phyloP scores from a whole-genome alignment of 805 yeast genomes.

The Brettanomyces naardenensis region DNA sequence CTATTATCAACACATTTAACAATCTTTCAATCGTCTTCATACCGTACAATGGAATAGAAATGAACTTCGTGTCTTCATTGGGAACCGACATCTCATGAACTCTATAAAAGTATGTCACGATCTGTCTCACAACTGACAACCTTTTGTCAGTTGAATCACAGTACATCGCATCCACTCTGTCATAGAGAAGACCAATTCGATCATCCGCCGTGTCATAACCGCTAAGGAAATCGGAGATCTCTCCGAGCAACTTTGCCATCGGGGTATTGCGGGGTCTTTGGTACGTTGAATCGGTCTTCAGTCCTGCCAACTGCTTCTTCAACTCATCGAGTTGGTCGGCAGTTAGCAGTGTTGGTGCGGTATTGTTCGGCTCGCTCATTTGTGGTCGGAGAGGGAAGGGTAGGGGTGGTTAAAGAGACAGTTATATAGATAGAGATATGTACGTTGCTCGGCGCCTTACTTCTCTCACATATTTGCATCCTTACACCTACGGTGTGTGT shows the following conservation, averaged over 20 bases:
- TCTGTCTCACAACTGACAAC: constrained; percentile 24
- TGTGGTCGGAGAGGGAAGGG: too few species aligned
- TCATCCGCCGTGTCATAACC: constrained; percentile 6
- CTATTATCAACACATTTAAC: constrained; percentile 54
- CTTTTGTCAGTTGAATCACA: constrained; percentile 10
- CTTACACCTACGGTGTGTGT: too few species aligned
- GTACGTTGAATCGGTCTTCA: constrained; percentile 17
- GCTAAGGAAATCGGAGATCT: constrained; percentile 14
- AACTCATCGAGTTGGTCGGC: constrained; percentile 11
- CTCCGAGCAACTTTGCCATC: constrained; percentile 25
- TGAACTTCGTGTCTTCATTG: constrained; percentile 26
- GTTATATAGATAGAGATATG: not conserved
- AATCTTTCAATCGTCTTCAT: constrained; percentile 65
- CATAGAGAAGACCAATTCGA: constrained; percentile 6
- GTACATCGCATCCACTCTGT: not conserved
- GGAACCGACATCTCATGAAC: constrained; percentile 32
- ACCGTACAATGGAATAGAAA: constrained; percentile 77
- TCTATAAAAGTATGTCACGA: constrained; percentile 29
- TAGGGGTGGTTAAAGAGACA: not conserved
- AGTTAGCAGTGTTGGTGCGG: constrained; percentile 1
- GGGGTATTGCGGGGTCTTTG: constrained; percentile 22
- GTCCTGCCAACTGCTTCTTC: constrained; percentile 16
- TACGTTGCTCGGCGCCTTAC: too few species aligned
- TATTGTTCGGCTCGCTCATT: too few species aligned
- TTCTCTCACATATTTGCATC: too few species aligned